These are phyloP conservation scores for Rosa persica DNA, from an alignment of 306 rosid genomes.

Conservation along the genomic window DNA sequence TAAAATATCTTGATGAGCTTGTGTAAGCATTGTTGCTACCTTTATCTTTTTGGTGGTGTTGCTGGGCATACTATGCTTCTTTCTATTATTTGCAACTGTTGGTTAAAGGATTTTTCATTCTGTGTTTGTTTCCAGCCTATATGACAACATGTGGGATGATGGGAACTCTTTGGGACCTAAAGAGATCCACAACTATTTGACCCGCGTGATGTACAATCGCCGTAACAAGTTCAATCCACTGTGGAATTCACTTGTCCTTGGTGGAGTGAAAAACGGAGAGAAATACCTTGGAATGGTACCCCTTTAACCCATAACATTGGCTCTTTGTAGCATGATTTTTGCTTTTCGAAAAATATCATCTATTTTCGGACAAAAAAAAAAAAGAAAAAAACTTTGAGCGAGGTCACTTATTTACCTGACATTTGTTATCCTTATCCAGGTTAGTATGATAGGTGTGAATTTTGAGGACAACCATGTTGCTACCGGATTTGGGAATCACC, in stretches of 20 bases:
- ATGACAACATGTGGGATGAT: constrained; percentile 84
- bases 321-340: constrained; percentile 12
- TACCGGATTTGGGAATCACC: constrained; percentile 96
- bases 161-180: constrained; percentile 68
- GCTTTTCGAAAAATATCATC: constrained; percentile 13
- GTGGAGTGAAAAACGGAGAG: constrained; percentile 57
- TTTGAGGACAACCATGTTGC: constrained; percentile 90
- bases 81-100: not conserved
- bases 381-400: not conserved
- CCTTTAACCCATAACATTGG: constrained; percentile 4
- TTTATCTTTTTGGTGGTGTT: not conserved
- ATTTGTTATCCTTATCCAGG: constrained; percentile 45
- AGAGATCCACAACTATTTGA: constrained; percentile 62
- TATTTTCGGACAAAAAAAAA: not conserved
- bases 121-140: constrained; percentile 52
- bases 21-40: constrained; percentile 47
- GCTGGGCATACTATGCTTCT: not conserved
- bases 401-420: not conserved
- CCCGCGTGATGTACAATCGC: constrained; percentile 62
- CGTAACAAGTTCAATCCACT: constrained; percentile 62
- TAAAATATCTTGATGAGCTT: constrained; percentile 77
- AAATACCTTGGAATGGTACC: constrained; percentile 74
- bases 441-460: constrained; percentile 86
- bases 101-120: constrained; percentile 13
- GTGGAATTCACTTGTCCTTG: constrained; percentile 64